phyloP scores from a whole-genome alignment of 2,329 filamentous ascomycete species.

The Fusarium beomiforme region DNA sequence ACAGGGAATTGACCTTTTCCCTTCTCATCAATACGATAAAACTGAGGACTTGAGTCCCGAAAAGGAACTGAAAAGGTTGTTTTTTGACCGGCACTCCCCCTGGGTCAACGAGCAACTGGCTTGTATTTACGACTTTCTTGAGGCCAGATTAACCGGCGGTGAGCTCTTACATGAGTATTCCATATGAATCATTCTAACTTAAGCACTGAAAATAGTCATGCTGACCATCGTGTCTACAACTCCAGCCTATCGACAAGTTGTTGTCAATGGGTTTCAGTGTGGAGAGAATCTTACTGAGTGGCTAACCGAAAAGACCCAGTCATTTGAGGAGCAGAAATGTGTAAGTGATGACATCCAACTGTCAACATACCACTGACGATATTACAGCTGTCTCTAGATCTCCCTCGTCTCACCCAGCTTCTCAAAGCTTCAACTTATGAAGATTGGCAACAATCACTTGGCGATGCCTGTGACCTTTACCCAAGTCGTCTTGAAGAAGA shows the following conservation, averaged over 20 bases:
- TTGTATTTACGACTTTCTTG: conserved; percentile 36
- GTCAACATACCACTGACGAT: neutral
- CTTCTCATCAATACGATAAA: neutral
- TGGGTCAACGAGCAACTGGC: conserved; percentile 39
- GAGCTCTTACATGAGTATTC: neutral
- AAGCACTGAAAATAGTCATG: conserved; percentile 20
- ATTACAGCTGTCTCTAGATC: conserved; percentile 29
- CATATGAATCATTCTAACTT: conserved; percentile 8
- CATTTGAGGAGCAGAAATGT: conserved; percentile 37
- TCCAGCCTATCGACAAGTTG: conserved; percentile 30
- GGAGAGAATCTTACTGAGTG: conserved; percentile 36
- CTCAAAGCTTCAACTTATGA: conserved; percentile 27
- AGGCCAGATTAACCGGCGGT: conserved; percentile 33
- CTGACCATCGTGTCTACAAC: conserved; percentile 35
- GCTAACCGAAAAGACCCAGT: conserved; percentile 24
- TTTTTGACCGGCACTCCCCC: conserved; percentile 35
- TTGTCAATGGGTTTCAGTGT: conserved; percentile 35
- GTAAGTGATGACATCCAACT: neutral
- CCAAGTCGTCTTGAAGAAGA: conserved; percentile 29
- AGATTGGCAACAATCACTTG: conserved; percentile 30
- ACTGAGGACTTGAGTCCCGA: neutral
- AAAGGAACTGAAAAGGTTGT: conserved; percentile 27
- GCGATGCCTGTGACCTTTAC: conserved; percentile 1
- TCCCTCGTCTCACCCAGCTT: conserved; percentile 21
- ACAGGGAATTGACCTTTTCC: conserved; percentile 1